Evolutionary conservation across 805 yeast genomes (phyloP), one percentile per base, ranked within the genome.

Genomic region (Candida boleticola): DNA sequence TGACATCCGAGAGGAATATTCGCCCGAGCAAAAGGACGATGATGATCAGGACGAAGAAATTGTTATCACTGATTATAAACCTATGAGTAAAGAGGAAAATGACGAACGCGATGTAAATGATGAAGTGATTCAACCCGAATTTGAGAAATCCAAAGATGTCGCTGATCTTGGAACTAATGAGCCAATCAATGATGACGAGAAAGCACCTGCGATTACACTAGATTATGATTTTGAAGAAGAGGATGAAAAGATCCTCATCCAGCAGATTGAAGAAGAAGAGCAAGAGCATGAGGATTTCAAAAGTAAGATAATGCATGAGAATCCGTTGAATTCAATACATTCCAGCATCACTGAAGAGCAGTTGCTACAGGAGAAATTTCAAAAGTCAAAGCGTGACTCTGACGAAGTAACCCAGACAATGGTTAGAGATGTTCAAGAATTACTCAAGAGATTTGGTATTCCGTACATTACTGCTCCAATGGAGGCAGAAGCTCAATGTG

Each of bases 401-500:
- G 98, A 93, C 55, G 95, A 86, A 52, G 97, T 92, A 0, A 85
- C 96, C 0, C 76, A 78, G 5, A 77, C 77, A 1, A 93, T 93
- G 97, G 77, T 92, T 19, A 71, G 73, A 29, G 98, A 93, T 57
- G 93, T 95, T 16, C 97, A 93, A 63, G 96, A 89, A 48, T 68
- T 93, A 32, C 68, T 93, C 6, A 77, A 85, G 22, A 64, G 92
- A 41, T 93, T 93, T 70, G 99, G 99, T 1, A 85, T 93, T 3
- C 99, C 99, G 0, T 93, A 80, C 51, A 76, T 93, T 7, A 87
- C 96, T 0, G 97, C 99, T 0, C 99, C 99, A 1, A 89, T 89
- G 90, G 99, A 93, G 63, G 99, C 99, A 1, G 99, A 93, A 65
- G 98, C 99, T 0, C 99, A 93, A 56, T 93, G 99, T 65, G 97